phyloP scores from a whole-genome alignment of 768 basidiomycete genomes.

The Amanita fuliginea region DNA sequence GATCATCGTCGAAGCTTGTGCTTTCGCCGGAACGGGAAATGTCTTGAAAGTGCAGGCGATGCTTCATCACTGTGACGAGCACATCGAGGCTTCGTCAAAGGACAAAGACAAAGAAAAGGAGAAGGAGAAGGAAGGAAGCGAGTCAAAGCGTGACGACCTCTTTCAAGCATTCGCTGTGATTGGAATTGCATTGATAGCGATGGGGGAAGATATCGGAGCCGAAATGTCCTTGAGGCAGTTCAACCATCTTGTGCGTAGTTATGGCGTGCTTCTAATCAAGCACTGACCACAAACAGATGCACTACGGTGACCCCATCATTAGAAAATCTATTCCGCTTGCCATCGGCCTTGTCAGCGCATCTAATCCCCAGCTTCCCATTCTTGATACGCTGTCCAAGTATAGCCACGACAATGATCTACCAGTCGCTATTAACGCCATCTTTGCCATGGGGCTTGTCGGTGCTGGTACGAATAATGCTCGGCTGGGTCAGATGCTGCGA shows the following conservation, averaged over 20 bases:
- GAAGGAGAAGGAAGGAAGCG: conserved; percentile 36
- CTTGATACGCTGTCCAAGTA: conserved; percentile 98
- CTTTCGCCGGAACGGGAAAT: conserved; percentile 92
- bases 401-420: conserved; percentile 97
- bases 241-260: conserved; percentile 78
- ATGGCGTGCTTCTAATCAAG: neutral
- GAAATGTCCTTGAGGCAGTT: conserved; percentile 98
- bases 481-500: conserved; percentile 93
- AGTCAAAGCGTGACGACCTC: conserved; percentile 62
- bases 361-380: conserved; percentile 89
- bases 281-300: conserved; percentile 64
- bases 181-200: conserved; percentile 88
- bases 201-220: conserved; percentile 97
- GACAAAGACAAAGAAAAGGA: conserved; percentile 47
- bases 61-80: conserved; percentile 91
- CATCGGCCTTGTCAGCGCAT: conserved; percentile 87
- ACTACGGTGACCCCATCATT: conserved; percentile 90
- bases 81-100: conserved; percentile 48
- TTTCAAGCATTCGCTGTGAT: conserved; percentile 91
- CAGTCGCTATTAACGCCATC: conserved; percentile 93
- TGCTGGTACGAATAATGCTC: conserved; percentile 97
- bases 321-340: conserved; percentile 91
- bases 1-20: conserved; percentile 87
- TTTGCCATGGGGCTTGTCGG: conserved; percentile 98
- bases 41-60: conserved; percentile 88